Base-by-base conservation (phyloP, 2,329 filamentous ascomycete genomes). In the Byssochlamys sp. region DNA sequence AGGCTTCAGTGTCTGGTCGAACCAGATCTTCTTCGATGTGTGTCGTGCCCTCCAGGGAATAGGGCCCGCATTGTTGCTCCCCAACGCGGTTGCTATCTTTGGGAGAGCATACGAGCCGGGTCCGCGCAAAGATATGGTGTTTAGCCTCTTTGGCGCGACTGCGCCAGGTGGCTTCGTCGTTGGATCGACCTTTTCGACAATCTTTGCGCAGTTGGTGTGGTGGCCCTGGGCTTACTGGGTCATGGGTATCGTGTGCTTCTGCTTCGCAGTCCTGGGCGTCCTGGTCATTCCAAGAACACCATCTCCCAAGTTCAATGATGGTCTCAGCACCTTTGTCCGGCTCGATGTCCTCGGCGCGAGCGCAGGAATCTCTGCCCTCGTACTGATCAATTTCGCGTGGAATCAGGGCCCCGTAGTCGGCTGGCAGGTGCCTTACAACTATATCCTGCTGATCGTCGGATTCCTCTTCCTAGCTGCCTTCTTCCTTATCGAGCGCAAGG, bases 321-420 rank as follows among this genome's bases (percentile, higher is more conserved):
- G 73, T 29, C 65, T 79, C 5, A 59, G 58, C 27, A 48, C 55
- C 12, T 35, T 50, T 9, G 45, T 25, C 27, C 58, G 61, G 12
- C 56, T 71, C 6, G 78, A 81, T 60, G 60, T 75, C 10, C 64
- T 72, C 2, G 78, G 77, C 19, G 72, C 73, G 2, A 59, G 67
- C 4, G 67, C 73, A 0, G 84, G 84, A 1, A 75, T 87, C 19
- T 72, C 75, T 0, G 79, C 78, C 0, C 72, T 88, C 26, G 75
- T 85, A 0, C 74, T 88, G 19, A 77, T 87, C 71, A 87, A 86
- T 66, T 83, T 88, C 63, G 81, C 84, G 0, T 87, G 83, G 82
- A 87, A 85, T 59, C 83, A 88, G 65, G 84, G 81, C 0, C 79
- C 82, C 0, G 73, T 81, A 0, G 80, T 78, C 1, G 82, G 83